Evolutionary conservation across 2,329 filamentous ascomycete species (phyloP).

Genomic region (Verruconis gallopava): DNA sequence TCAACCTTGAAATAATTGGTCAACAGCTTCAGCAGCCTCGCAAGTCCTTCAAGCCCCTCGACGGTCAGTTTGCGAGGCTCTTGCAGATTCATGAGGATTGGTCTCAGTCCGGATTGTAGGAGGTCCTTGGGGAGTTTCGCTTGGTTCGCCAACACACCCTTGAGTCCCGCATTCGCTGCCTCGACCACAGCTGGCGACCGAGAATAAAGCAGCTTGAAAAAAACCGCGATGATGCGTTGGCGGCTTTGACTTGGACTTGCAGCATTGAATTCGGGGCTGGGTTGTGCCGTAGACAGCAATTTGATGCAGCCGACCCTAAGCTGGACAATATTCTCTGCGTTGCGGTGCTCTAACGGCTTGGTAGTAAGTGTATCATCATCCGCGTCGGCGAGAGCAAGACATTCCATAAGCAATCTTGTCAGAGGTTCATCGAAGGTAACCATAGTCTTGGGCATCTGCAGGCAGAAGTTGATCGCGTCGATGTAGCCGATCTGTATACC

Average conservation of each 20-base stretch:
- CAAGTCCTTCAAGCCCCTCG: conserved; percentile 80
- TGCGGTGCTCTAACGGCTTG: conserved; percentile 89
- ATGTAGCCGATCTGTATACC: conserved; percentile 96
- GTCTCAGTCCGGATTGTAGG: conserved; percentile 81
- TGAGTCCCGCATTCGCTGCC: conserved; percentile 81
- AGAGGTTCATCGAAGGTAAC: conserved; percentile 85
- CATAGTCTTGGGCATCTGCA: conserved; percentile 78
- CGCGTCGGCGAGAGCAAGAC: conserved; percentile 83
- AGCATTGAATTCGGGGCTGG: conserved; percentile 80
- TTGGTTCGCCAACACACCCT: conserved; percentile 74
- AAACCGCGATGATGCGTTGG: conserved; percentile 68
- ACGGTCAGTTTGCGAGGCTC: conserved; percentile 84
- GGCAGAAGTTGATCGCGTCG: conserved; percentile 90
- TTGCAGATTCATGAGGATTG: conserved; percentile 91
- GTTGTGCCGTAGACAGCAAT: conserved; percentile 84
- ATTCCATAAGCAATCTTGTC: conserved; percentile 83
- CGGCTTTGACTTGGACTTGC: conserved; percentile 52
- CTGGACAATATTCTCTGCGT: conserved; percentile 87
- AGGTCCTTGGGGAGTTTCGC: conserved; percentile 91
- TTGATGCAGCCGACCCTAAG: conserved; percentile 87
- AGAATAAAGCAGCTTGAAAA: conserved; percentile 95
- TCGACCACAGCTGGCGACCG: conserved; percentile 86
- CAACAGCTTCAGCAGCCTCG: conserved; percentile 74
- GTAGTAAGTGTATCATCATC: conserved; percentile 83
- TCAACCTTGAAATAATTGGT: conserved; percentile 99